Evolutionary conservation across 331 rosid genomes (phyloP).

Genomic region (Erythrophleum ivorense): DNA sequence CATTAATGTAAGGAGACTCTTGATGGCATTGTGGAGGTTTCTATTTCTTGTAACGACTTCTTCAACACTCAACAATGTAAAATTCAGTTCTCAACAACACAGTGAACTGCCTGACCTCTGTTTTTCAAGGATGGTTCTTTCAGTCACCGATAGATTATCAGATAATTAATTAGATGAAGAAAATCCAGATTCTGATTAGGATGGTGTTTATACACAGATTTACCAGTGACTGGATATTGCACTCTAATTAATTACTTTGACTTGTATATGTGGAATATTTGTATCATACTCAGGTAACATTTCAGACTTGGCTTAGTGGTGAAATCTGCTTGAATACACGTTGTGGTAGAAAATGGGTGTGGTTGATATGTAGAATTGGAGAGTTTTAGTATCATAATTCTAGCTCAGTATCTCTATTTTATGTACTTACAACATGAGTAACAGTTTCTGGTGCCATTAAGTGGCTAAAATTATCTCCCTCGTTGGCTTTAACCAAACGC

Average conservation of each 20-base stretch:
- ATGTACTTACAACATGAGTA: neutral
- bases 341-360: neutral
- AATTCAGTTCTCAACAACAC: constrained; percentile 13
- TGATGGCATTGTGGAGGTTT: too few relatives aligned
- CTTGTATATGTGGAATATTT: constrained; percentile 17
- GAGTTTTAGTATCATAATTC: neutral
- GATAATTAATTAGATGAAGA: neutral
- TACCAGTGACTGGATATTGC: neutral
- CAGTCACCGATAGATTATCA: neutral
- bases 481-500: constrained; percentile 22
- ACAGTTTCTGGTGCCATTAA: neutral
- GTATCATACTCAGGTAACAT: neutral
- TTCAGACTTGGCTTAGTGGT: constrained; percentile 20
- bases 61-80: neutral
- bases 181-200: neutral
- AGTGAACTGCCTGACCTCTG: too few relatives aligned
- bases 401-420: neutral
- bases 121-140: constrained; percentile 3
- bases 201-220: neutral
- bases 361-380: neutral
- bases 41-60: too few relatives aligned
- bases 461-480: neutral
- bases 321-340: neutral
- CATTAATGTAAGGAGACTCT: too few relatives aligned
- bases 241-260: neutral